Base-by-base conservation (phyloP, 2,329 filamentous ascomycete genomes). In the Zymoseptoria tritici region DNA sequence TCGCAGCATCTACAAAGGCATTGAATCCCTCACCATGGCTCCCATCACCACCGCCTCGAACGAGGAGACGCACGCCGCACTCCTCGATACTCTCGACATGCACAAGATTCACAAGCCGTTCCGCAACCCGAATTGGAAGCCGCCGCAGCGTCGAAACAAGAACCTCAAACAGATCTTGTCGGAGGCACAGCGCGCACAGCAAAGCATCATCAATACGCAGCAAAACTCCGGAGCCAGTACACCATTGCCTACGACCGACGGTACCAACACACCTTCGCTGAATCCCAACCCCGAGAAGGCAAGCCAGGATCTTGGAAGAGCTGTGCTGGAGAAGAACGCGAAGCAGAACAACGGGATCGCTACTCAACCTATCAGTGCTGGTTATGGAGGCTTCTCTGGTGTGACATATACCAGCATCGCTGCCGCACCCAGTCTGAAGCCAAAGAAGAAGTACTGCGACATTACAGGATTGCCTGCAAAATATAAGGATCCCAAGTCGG, bases 131-230 rank as follows among this genome's bases (percentile, higher is more conserved):
- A 79, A 85, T 73, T 99, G 94, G 94, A 91, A 90, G 72, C 91
- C 94, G 16, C 91, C 93, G 66, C 88, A 92, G 75, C 91, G 94
- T 56, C 90, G 94, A 76, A 99, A 99, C 84, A 99, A 99, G 81
- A 97, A 96, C 76, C 87, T 97, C 76, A 97, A 97, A 77, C 90
- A 96, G 69, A 94, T 99, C 63, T 82, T 99, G 62, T 89, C 91
- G 61, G 94, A 99, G 70, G 90, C 89, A 11, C 85, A 89, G 21
- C 88, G 91, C 67, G 90, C 89, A 72, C 93, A 97, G 79, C 90
- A 91, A n/a, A 96, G 91, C 3, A 82, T 90, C 42, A 81, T 92
- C 71, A 90, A 88, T 16, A 96, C 90, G 0, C 71, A 73, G 57
- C 88, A 90, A 72, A 87, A 88, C 71, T 92, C 88, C 71, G 91